These are phyloP conservation scores for Globisporangium nunn DNA, from an alignment of 352 stramenopile species.

Conservation along the genomic window DNA sequence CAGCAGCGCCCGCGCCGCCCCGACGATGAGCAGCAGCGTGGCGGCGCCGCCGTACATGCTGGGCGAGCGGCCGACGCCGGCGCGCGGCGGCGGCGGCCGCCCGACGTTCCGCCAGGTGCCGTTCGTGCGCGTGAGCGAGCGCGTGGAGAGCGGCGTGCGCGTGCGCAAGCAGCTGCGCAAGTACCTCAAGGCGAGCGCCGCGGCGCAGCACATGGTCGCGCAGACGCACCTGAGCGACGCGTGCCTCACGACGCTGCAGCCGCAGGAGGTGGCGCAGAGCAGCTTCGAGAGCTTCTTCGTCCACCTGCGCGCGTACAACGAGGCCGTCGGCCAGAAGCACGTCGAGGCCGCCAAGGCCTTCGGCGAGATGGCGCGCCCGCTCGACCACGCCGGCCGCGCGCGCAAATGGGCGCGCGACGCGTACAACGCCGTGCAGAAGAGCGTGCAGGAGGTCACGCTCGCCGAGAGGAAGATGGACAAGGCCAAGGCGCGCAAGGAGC, in stretches of 20 bases:
- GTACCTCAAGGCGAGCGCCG: slow-evolving; percentile 72
- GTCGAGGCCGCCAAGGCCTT: slow-evolving; percentile 71
- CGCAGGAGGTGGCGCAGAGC: slow-evolving; percentile 74
- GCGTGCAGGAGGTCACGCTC: slow-evolving; percentile 58
- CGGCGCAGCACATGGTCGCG: slow-evolving; percentile 73
- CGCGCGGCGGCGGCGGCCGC: slow-evolving; percentile 40
- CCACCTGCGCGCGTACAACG: slow-evolving; percentile 77
- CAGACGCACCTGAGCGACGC: slow-evolving; percentile 77
- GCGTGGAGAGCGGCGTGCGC: slow-evolving; percentile 73
- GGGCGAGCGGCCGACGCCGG: slow-evolving; percentile 55
- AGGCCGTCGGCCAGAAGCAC: slow-evolving; percentile 68
- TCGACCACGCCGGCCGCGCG: slow-evolving; percentile 68
- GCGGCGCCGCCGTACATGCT: slow-evolving; percentile 69
- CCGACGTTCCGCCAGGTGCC: slow-evolving; percentile 73
- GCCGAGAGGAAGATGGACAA: slow-evolving; percentile 82
- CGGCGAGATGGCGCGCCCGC: slow-evolving; percentile 65
- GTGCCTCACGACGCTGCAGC: slow-evolving; percentile 64
- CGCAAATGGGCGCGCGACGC: slow-evolving; percentile 68
- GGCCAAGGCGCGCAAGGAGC: slow-evolving; percentile 44
- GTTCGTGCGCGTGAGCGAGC: slow-evolving; percentile 71
- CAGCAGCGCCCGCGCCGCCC: no score
- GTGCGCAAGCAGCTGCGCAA: slow-evolving; percentile 80
- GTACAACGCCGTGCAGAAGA: slow-evolving; percentile 77
- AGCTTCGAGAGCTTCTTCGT: slow-evolving; percentile 75
- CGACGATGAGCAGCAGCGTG: slow-evolving; percentile 1